Evolutionary conservation across 768 basidiomycete species (phyloP).

Genomic region (Lactifluus pinguis): DNA sequence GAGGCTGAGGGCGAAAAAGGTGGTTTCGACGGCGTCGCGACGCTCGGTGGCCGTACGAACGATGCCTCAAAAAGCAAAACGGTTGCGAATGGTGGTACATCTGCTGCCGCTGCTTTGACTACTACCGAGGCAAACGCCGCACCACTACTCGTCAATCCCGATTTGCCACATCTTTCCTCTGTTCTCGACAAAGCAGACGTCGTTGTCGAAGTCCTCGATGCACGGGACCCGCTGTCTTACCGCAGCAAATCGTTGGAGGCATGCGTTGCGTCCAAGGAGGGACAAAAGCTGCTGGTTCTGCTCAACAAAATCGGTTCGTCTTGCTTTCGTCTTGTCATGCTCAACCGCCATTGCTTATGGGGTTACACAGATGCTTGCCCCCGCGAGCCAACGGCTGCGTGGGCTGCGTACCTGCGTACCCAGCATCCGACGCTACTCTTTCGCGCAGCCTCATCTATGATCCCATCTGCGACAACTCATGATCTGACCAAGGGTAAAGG

Average conservation of each 20-base stretch:
- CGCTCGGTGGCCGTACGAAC: slow-evolving; percentile 19
- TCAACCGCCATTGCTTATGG: neutral
- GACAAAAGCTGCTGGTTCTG: slow-evolving; percentile 51
- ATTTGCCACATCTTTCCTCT: slow-evolving; percentile 50
- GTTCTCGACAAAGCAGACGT: slow-evolving; percentile 75
- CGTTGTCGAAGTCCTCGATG: slow-evolving; percentile 73
- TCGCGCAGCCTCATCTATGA: slow-evolving; percentile 59
- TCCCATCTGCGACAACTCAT: slow-evolving; percentile 32
- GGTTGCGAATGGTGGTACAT: slow-evolving; percentile 18
- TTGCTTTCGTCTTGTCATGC: neutral
- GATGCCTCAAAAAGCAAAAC: slow-evolving; percentile 13
- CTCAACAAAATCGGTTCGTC: slow-evolving; percentile 81
- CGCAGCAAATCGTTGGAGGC: slow-evolving; percentile 58
- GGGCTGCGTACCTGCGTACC: slow-evolving; percentile 54
- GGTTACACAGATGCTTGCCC: slow-evolving; percentile 62
- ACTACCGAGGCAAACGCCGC: slow-evolving; percentile 41
- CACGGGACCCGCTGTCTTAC: slow-evolving; percentile 68
- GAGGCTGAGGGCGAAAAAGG: slow-evolving; percentile 26
- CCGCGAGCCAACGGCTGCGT: slow-evolving; percentile 60
- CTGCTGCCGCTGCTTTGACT: slow-evolving; percentile 22
- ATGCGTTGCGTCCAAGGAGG: slow-evolving; percentile 34
- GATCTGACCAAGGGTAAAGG: slow-evolving; percentile 25
- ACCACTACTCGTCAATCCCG: slow-evolving; percentile 55
- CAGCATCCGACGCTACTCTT: slow-evolving; percentile 62
- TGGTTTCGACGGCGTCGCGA: slow-evolving; percentile 39